These are phyloP conservation scores for Solanum hybrid DNA, from an alignment of 305 asterid species.

Conservation along the genomic window DNA sequence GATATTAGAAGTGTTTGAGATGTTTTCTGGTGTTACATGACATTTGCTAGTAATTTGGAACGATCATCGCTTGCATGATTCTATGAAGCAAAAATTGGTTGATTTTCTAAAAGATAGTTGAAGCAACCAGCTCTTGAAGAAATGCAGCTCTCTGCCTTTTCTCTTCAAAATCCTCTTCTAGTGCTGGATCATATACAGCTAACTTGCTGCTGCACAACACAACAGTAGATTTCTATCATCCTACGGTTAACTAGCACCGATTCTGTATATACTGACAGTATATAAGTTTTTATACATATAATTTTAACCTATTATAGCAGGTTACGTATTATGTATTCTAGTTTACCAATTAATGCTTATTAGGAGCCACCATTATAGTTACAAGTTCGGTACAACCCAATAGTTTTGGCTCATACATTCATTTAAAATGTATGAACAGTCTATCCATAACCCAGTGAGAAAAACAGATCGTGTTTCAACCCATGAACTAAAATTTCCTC, in stretches of 20 bases:
- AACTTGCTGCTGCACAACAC: conserved; percentile 23
- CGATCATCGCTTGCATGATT: not conserved
- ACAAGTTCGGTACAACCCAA: not conserved
- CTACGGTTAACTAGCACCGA: not conserved
- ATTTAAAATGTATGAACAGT: not conserved
- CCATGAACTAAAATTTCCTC: not conserved
- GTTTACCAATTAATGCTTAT: not conserved
- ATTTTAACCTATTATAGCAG: not conserved
- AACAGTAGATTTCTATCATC: not conserved
- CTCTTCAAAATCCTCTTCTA: conserved; percentile 33
- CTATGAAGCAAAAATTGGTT: not conserved
- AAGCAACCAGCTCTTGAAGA: conserved; percentile 43
- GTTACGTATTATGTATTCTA: not conserved
- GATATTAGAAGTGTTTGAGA: not conserved
- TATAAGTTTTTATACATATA: not conserved
- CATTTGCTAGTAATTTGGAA: not conserved
- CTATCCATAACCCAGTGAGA: not conserved
- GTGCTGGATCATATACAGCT: conserved; percentile 23
- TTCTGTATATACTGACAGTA: not conserved
- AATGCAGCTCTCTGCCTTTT: conserved; percentile 43
- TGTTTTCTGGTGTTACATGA: not conserved
- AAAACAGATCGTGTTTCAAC: not conserved
- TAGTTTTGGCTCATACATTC: not conserved
- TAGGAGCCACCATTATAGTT: not conserved
- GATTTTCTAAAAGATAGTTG: conserved; percentile 41